phyloP scores from a whole-genome alignment of 2,329 filamentous ascomycete genomes.

The Aureobasidium sp. region DNA sequence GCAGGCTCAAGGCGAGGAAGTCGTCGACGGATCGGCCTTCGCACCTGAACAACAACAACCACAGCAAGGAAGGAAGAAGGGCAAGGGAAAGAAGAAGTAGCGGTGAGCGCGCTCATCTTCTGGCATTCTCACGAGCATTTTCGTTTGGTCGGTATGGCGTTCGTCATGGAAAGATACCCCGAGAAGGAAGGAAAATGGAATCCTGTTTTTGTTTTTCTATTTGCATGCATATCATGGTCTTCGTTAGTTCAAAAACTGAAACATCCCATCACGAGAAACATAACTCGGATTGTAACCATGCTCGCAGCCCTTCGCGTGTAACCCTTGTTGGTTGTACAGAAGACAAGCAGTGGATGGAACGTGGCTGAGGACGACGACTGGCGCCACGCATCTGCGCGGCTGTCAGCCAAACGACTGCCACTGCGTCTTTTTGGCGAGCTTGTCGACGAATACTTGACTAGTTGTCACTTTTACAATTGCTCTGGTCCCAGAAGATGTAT shows the following conservation, averaged over 20 bases:
- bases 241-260: background rate
- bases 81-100: conserved; percentile 39
- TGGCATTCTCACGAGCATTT: background rate
- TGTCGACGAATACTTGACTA: background rate
- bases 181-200: background rate
- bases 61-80: conserved; percentile 37
- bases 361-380: conserved; percentile 10
- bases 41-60: conserved; percentile 48
- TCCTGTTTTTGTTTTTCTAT: background rate
- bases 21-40: conserved; percentile 57
- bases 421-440: background rate
- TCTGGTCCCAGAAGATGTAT: background rate
- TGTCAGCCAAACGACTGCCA: conserved; percentile 7
- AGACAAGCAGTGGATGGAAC: background rate
- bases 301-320: conserved; percentile 1
- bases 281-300: background rate
- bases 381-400: background rate
- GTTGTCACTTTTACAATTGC: conserved; percentile 12
- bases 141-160: conserved; percentile 9
- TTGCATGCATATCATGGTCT: conserved; percentile 2
- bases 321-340: conserved; percentile 11
- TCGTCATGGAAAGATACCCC: conserved; percentile 6
- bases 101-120: background rate
- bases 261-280: background rate
- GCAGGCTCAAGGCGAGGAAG: conserved; percentile 54